phyloP scores from a whole-genome alignment of 129 eudicot genomes.

The Centella asiatica region DNA sequence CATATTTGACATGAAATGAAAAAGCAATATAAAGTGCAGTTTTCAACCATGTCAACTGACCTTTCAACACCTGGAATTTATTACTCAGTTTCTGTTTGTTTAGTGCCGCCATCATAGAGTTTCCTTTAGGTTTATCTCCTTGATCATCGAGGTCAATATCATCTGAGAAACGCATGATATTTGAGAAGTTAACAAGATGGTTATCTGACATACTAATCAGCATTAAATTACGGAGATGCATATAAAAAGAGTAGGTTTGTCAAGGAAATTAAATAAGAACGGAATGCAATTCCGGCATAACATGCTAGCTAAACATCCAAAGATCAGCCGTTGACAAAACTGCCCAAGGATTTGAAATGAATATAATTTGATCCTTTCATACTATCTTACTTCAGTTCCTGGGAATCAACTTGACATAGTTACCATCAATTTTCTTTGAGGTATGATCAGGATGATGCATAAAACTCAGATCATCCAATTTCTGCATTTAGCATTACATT shows the following conservation, averaged over 20 bases:
- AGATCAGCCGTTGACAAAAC: no score
- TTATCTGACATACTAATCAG: background rate
- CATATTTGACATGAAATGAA: background rate
- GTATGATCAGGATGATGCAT: no score
- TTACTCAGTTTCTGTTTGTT: constrained; percentile 69
- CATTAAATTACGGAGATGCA: background rate
- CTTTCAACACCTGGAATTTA: constrained; percentile 76
- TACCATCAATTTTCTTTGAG: background rate
- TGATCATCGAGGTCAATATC: constrained; percentile 81
- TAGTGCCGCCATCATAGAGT: constrained; percentile 50
- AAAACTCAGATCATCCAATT: no score
- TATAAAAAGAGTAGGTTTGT: background rate
- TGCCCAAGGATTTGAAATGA: no score
- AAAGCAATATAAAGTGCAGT: background rate
- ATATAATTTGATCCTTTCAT: no score
- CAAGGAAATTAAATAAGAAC: no score
- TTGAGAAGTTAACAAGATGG: background rate
- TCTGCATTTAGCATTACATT: no score
- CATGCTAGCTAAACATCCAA: no score
- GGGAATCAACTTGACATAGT: no score
- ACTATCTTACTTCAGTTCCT: no score
- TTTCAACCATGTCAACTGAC: constrained; percentile 25
- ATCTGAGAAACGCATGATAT: constrained; percentile 33
- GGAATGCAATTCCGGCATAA: no score
- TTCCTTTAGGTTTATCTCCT: constrained; percentile 69